Conservation (phyloP, 2,329 filamentous ascomycete genomes). For the Colletotrichum melonis region DNA sequence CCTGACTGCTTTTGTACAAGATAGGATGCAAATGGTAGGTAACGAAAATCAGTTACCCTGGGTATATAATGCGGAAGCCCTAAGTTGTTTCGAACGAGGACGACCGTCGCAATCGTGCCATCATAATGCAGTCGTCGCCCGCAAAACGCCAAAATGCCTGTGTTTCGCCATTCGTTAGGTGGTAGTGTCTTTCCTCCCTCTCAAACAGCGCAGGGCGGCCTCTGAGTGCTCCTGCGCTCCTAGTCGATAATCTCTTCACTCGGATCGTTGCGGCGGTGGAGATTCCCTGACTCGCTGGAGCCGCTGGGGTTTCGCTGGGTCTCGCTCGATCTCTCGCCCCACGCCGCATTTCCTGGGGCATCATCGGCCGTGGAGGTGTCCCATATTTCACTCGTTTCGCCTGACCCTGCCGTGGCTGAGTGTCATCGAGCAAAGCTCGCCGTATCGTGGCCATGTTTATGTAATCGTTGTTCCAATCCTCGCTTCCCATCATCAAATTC, state of each 20-base stretch:
- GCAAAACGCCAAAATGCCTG: slow-evolving; percentile 14
- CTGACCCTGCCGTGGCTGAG: neutral
- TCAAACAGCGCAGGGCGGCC: neutral
- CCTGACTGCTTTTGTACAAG: slow-evolving; percentile 1
- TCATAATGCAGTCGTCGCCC: slow-evolving; percentile 1
- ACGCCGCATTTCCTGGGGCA: neutral
- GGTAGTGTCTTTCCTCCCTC: neutral
- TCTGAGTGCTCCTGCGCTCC: neutral
- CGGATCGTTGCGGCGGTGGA: neutral
- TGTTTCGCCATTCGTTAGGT: slow-evolving; percentile 6
- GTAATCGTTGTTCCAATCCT: neutral
- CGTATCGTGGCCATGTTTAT: neutral
- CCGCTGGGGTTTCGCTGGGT: neutral
- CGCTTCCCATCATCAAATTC: neutral
- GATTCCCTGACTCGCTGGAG: slow-evolving; percentile 5
- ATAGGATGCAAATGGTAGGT: slow-evolving; percentile 4
- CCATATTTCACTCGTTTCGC: neutral
- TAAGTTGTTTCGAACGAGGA: neutral
- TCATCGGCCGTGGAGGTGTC: neutral
- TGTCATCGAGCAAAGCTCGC: neutral
- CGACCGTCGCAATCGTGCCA: slow-evolving; percentile 13
- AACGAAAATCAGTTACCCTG: slow-evolving; percentile 15
- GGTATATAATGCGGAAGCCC: slow-evolving; percentile 33
- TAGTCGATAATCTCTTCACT: neutral
- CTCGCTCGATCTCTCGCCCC: neutral